Evolutionary conservation across 805 yeast species (phyloP), one percentile per base, ranked within the genome.

Genomic region (Yarrowia deformans): DNA sequence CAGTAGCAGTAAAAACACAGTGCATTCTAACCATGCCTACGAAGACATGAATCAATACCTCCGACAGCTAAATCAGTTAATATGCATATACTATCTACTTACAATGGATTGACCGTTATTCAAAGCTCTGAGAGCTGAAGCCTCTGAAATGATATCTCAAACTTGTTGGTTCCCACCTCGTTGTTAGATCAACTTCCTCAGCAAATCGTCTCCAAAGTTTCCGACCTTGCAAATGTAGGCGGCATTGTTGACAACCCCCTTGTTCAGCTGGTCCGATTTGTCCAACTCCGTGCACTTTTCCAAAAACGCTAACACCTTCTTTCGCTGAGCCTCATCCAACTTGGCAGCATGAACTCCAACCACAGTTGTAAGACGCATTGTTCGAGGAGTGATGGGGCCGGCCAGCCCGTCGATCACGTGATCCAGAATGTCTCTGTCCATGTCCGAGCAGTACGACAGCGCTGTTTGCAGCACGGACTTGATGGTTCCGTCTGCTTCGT

Each of bases 141-240:
- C 29, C 29, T 23, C 4, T 23, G 29, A 4, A 23, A 23, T 23
- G 29, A 4, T 23, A 23, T 23, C 29, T 23, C 29, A 23, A 23
- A 23, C 29, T 4, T 23, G 29, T 23, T 23, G 4, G 29, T 23
- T 23, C 3, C 4, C 4, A 23, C 29, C 29, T 23, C 29, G 29
- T 23, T 23, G 29, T n/a, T 6, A 50, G 29, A 52, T 52, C n/a
- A 52, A 6, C 34, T 60, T 32, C 9, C 52, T 32, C 19, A 60
- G 13, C 8, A 60, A n/a, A 8, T 60, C 66, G 13, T 60, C 66
- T 19, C 52, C 66, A 14, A 60, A 60, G 8, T 8, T 52, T 2
- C 66, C 66, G 2, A 60, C 66, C 37, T 60, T 60, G 52, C 66
- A 60, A 45, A 60, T 60, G 12, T 60, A 60, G 4, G 66, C 66